Conservation (phyloP, 164 flowering plant genomes). For the Umbilicus rupestris region DNA sequence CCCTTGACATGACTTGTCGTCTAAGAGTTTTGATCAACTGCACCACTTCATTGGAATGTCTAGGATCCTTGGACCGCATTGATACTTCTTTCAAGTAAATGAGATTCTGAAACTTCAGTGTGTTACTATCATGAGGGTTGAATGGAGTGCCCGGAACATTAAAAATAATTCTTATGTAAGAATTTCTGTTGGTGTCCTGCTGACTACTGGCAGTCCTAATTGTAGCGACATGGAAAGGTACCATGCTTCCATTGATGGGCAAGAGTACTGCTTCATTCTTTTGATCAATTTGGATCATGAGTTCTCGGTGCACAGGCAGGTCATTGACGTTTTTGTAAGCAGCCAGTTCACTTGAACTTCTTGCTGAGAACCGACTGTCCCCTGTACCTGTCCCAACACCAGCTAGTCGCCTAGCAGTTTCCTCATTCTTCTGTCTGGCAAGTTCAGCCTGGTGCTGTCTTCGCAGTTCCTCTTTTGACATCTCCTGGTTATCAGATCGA, state of each 20-base stretch:
- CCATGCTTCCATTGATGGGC: slow-evolving; percentile 78
- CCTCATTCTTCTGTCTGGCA: slow-evolving; percentile 81
- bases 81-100: slow-evolving; percentile 74
- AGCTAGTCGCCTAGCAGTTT: slow-evolving; percentile 70
- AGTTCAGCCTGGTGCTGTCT: slow-evolving; percentile 83
- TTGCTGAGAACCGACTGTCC: slow-evolving; percentile 23
- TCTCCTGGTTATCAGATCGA: slow-evolving; percentile 62
- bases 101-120: slow-evolving; percentile 42
- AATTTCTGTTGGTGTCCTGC: slow-evolving; percentile 51
- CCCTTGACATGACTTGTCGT: slow-evolving; percentile 59
- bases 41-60: slow-evolving; percentile 74
- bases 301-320: slow-evolving; percentile 45
- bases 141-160: slow-evolving; percentile 75
- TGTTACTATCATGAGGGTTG: slow-evolving; percentile 47
- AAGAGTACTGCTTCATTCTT: slow-evolving; percentile 66
- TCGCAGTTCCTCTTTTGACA: slow-evolving; percentile 64
- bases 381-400: slow-evolving; percentile 38
- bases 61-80: slow-evolving; percentile 73
- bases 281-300: slow-evolving; percentile 72
- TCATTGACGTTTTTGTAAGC: slow-evolving; percentile 72
- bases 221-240: slow-evolving; percentile 76
- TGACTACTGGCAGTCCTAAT: slow-evolving; percentile 64
- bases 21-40: slow-evolving; percentile 63
- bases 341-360: slow-evolving; percentile 32
- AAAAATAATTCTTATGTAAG: slow-evolving; percentile 66